phyloP scores from a whole-genome alignment of 306 rosid species.

The Citrullus mucosospermus region DNA sequence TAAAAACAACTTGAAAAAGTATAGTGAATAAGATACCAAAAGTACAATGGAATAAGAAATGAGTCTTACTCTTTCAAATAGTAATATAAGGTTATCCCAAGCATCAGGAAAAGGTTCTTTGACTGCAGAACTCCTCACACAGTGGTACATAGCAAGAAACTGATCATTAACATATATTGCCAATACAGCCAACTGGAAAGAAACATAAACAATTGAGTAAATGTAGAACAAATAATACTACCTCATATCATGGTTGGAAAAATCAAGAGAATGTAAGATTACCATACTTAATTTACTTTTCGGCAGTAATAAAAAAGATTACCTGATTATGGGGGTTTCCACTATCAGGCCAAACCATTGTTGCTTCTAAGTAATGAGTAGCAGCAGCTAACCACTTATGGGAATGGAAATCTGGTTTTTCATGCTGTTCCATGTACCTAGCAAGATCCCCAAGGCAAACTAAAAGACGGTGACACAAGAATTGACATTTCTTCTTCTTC shows the following conservation, averaged over 20 bases:
- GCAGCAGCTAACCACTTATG: slow-evolving; percentile 93
- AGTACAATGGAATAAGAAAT: neutral
- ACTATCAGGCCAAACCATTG: slow-evolving; percentile 86
- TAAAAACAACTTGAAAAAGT: neutral
- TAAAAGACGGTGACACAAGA: slow-evolving; percentile 84
- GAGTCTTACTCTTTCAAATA: slow-evolving; percentile 68
- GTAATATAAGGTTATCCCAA: slow-evolving; percentile 57
- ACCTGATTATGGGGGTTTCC: slow-evolving; percentile 99
- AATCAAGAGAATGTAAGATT: neutral
- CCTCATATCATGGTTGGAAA: neutral
- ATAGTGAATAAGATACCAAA: neutral
- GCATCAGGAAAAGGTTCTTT: slow-evolving; percentile 96
- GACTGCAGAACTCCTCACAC: slow-evolving; percentile 84
- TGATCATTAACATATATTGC: slow-evolving; percentile 86
- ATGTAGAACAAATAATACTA: neutral
- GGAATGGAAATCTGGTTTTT: slow-evolving; percentile 34
- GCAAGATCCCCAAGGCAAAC: slow-evolving; percentile 94
- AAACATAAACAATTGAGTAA: neutral
- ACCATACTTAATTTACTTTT: neutral
- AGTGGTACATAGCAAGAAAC: slow-evolving; percentile 88
- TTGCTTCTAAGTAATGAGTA: slow-evolving; percentile 70
- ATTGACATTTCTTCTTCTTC: slow-evolving; percentile 43
- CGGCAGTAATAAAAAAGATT: neutral
- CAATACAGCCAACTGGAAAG: slow-evolving; percentile 77
- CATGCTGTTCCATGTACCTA: slow-evolving; percentile 71